phyloP scores from a whole-genome alignment of 2,329 filamentous ascomycete species.

The Aspergillus nomiae region DNA sequence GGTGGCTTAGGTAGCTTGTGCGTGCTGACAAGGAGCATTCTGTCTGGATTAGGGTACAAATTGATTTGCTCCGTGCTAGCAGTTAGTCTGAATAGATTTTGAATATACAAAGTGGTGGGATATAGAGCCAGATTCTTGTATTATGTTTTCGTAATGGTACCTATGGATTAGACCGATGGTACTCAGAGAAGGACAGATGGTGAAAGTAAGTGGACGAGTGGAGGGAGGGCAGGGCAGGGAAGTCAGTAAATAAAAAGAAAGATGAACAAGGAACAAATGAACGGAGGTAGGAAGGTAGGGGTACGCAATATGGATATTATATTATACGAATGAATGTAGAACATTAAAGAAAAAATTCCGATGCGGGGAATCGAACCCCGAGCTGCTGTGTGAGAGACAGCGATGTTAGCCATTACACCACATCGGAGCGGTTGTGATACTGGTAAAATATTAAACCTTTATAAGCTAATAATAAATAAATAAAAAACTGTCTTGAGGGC shows the following conservation, averaged over 20 bases:
- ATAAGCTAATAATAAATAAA: too few species aligned
- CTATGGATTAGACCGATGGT: not conserved
- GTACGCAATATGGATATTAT: too few species aligned
- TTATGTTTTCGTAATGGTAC: not conserved
- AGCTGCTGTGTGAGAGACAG: conserved; percentile 3
- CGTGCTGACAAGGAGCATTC: not conserved
- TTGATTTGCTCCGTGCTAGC: not conserved
- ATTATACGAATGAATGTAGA: too few species aligned
- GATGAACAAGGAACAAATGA: not conserved
- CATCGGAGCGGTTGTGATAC: not conserved
- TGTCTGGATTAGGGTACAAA: not conserved
- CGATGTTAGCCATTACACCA: conserved; percentile 3
- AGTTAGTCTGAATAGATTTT: not conserved
- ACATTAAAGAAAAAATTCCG: not conserved
- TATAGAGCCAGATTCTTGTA: not conserved
- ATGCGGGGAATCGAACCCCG: conserved; percentile 3
- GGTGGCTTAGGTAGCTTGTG: not conserved
- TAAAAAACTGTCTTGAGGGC: not conserved
- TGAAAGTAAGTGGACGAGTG: too few species aligned
- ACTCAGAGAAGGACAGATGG: not conserved
- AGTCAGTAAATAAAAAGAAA: not conserved
- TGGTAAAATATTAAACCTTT: not conserved
- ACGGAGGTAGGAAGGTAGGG: not conserved
- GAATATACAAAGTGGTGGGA: not conserved
- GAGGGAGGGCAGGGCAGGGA: not conserved